Base-by-base conservation (phyloP, 148 eudicot genomes). In the Arctostaphylos glauca region DNA sequence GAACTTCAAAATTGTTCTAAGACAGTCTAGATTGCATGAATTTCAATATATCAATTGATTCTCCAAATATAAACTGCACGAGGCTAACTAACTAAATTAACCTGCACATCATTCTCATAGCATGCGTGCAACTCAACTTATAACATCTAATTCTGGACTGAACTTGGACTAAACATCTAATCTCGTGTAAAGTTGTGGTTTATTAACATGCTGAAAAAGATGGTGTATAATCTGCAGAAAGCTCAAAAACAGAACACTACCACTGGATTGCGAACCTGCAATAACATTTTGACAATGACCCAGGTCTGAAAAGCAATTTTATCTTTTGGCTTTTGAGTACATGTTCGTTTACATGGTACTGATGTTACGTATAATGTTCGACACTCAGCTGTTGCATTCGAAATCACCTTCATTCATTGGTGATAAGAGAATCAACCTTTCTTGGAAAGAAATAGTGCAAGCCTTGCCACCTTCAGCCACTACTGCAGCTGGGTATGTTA, bases 371-470 rank as follows among this genome's bases (percentile, higher is more conserved):
- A 66, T 46, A 12, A 23, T 21, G 43, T 78, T 43, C 46, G 74
- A 68, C 15, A 38, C 87, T 75, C 89, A 96, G 99, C 97, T 94
- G 31, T 85, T 94, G 87, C 98, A 92, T 90, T 85, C 92, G 44
- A 93, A 89, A 80, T 84, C 94, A 55, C 99, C 99, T 48, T 86
- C 91, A 23, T 96, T 96, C 80, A 92, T 96, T 56, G 94, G 97
- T 73, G 98, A 93, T 87, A 86, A 89, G 90, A 93, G 87, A 84
- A 88, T 94, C 74, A 91, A 87, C 88, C 81, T 96, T 84, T 94
- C 98, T 21, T 96, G 99, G 99, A 94, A 93, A 89, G 98, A 96
- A 85, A 85, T 86, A 66, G 81, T 80, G 5, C 94, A 94, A 88
- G 80, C 95, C 77, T 62, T 91, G 31, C 71, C 54, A 18, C 79